phyloP scores from a whole-genome alignment of 2,329 filamentous ascomycete genomes.

The Xylaria sp. region DNA sequence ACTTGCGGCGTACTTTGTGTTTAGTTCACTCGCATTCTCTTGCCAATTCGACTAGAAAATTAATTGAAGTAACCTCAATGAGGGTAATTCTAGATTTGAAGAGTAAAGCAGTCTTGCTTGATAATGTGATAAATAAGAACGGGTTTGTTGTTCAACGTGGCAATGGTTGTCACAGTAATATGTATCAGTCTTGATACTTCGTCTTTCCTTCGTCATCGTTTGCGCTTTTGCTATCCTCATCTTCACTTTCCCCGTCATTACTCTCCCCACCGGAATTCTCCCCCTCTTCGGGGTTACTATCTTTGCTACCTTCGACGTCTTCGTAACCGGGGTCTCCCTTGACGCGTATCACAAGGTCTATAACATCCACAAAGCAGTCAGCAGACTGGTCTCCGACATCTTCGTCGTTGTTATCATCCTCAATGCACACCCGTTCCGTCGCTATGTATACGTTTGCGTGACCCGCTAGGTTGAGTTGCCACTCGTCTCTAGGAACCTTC shows the following conservation, averaged over 20 bases:
- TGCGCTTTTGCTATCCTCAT: no score
- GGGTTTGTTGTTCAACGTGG: no score
- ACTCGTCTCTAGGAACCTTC: slow-evolving; percentile 1
- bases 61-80: no score
- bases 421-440: neutral
- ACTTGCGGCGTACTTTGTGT: no score
- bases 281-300: neutral
- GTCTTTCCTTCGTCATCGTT: no score
- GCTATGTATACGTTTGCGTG: neutral
- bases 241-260: neutral
- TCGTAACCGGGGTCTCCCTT: slow-evolving; percentile 5
- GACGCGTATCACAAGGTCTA: neutral
- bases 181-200: no score
- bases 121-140: no score
- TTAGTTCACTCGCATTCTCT: no score
- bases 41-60: no score
- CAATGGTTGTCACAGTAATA: no score
- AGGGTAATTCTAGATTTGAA: no score
- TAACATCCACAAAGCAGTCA: neutral
- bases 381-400: neutral
- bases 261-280: neutral
- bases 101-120: no score
- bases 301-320: neutral
- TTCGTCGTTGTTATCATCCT: neutral
- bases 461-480: neutral